Base-by-base conservation (phyloP, 225 moss, liverwort and hornwort genomes). In the Thuidium tamariscinum region DNA sequence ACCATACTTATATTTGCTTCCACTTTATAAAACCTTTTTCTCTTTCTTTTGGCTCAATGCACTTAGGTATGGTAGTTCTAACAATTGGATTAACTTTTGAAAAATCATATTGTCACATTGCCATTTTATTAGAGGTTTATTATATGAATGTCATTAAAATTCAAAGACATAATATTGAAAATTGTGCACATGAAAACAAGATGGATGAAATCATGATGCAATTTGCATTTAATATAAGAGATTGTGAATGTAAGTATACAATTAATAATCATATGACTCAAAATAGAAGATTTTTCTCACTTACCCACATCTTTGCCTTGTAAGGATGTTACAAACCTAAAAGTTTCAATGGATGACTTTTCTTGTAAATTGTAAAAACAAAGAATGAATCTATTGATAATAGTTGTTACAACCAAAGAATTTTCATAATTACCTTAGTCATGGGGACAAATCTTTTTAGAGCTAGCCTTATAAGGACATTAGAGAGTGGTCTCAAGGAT, bases 251-350 rank as follows among this genome's bases (percentile, higher is more conserved):
- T 19, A 32, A 7, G 7, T 18, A 18, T 16, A 27, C 4, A 48
- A 7, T 46, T 19, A 10, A 72, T 1, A 1, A 25, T 25, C 2
- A 14, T 14, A 10, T 7, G 30, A 11, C 0, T 2, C 1, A 0
- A 72, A 72, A 18, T 72, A 46, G 6, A 18, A 29, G 29, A 29
- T 46, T 46, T 46, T 0, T 30, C 1, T 30, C 0, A 49, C 7
- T 4, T 0, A 2, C 1, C 7, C 0, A 46, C 7, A 29, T 7
- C 0, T 11, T 32, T 18, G 34, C 46, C 6, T 0, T 18, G 0
- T 10, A 16, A 44, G 0, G 16, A 3, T 0, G 0, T 0, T 44
- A 5, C 4, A 1, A 0, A 42, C 8, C 2, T 16, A 11, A 70
- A 42, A 42, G 9, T 3, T 27, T 0, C n/a, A 2, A 16, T 42